Percentiles rank a stretch among this genome's conserved stretches.
phyloP scores from a whole-genome alignment of 2,329 filamentous ascomycete species.

The Nannizzia gypsea region DNA sequence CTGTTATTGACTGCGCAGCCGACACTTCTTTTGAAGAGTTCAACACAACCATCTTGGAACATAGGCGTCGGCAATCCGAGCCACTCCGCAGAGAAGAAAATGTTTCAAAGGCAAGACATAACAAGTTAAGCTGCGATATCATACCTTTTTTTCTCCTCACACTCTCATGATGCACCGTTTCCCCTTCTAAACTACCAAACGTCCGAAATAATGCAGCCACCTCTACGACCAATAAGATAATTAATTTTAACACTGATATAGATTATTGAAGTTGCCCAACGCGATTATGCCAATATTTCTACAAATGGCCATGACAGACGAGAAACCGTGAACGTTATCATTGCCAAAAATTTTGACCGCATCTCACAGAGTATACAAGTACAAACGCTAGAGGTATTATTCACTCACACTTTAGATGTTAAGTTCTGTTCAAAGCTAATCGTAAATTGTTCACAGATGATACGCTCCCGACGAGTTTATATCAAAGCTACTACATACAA shows the following conservation, averaged over 20 bases:
- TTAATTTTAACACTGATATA: background rate
- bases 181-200: too few species aligned
- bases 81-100: background rate
- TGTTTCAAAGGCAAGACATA: background rate
- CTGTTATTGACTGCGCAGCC: conserved; percentile 59
- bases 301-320: conserved; percentile 29
- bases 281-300: background rate
- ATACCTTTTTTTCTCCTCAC: too few species aligned
- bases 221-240: background rate
- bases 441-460: conserved; percentile 46
- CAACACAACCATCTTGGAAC: conserved; percentile 52
- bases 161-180: too few species aligned
- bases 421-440: conserved; percentile 8
- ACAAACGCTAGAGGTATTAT: conserved; percentile 51
- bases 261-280: background rate
- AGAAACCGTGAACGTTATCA: conserved; percentile 66
- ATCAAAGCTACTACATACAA: conserved; percentile 61
- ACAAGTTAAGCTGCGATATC: background rate
- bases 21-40: conserved; percentile 73
- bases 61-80: background rate
- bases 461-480: conserved; percentile 66
- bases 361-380: conserved; percentile 69
- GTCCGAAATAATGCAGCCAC: too few species aligned
- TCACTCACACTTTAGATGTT: background rate
- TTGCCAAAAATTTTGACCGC: conserved; percentile 67